Conservation (phyloP, 805 yeast genomes). For the Lachancea nothofagi region DNA sequence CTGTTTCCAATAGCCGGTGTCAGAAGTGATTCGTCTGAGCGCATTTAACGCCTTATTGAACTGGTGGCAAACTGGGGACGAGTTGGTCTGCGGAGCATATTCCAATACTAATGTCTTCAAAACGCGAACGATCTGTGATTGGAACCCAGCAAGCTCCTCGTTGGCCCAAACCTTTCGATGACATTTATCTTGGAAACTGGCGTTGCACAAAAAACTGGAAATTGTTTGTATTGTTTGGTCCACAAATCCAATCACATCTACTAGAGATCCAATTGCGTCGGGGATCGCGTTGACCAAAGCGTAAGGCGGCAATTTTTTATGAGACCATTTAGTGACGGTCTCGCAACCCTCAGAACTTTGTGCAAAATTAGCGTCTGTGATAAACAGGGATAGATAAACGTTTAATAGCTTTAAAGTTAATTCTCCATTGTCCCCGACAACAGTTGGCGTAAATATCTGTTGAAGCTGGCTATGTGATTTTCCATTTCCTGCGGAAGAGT, state of each 20-base stretch:
- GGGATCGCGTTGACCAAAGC: not conserved
- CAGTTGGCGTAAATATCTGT: slow-evolving; percentile 1
- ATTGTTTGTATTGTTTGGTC: slow-evolving; percentile 5
- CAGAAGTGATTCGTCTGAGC: not conserved
- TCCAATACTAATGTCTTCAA: slow-evolving; percentile 5
- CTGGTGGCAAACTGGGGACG: slow-evolving; percentile 1
- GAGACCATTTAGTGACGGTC: not conserved
- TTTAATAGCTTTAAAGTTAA: slow-evolving; percentile 5
- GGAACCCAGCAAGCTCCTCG: slow-evolving; percentile 1
- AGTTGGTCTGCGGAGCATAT: slow-evolving; percentile 5
- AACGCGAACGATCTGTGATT: slow-evolving; percentile 1
- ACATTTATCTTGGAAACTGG: slow-evolving; percentile 2
- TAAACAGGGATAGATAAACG: slow-evolving; percentile 3
- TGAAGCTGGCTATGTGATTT: not conserved
- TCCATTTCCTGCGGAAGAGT: slow-evolving; percentile 1
- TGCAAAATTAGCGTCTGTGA: slow-evolving; percentile 6
- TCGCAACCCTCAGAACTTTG: slow-evolving; percentile 1
- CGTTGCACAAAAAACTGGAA: slow-evolving; percentile 1
- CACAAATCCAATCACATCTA: slow-evolving; percentile 7
- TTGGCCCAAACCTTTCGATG: not conserved
- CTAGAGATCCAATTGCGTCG: not conserved
- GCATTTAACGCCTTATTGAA: slow-evolving; percentile 2
- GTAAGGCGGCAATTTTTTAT: not conserved
- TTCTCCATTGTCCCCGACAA: slow-evolving; percentile 4
- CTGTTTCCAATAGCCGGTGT: slow-evolving; percentile 6